Base-by-base conservation (phyloP, 495 filamentous ascomycete genomes). In the Aspergillus cristatus region DNA sequence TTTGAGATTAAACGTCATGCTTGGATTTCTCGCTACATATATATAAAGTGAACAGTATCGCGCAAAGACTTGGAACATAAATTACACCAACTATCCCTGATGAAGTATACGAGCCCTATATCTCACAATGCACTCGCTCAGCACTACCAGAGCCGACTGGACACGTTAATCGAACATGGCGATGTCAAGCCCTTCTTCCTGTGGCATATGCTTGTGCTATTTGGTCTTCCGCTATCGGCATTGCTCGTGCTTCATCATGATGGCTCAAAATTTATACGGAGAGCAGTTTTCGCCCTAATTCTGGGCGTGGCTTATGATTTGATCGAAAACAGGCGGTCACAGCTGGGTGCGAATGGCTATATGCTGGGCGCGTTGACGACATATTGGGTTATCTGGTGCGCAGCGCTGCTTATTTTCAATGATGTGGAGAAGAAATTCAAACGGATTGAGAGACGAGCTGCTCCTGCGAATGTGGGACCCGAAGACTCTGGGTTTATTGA, bases 331-430 rank as follows among this genome's bases (percentile, higher is more conserved):
- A 63, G 63, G n/a, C 59, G 71, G 25, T 74, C 75, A 34, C 41
- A 70, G 1, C 68, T 73, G 33, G 74, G 78, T 33, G 81, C 70
- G 2, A 57, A 72, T 31, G 75, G 76, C 0, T 88, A 86, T 47
- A 75, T 72, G n/a, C 60, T 75, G 14, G 87, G 87, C 0, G 42
- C 90, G 35, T 50, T 82, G 15, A 65, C 65, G 0, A 65, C 68
- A 10, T 93, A 82, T 81, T 68, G 69, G 28, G 67, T 76, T 14
- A 54, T 91, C 8, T 87, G 81, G 82, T 63, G 55, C 37, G 58
- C 67, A 11, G 69, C 68, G 0, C 51, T 86, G 46, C 52, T 91
- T 18, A 48, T 88, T 2, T 78, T 77, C 45, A 75, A 73, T 40
- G 70, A 78, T 46, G 68, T 74, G 3, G 80, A 90, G 53, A 64